Conservation (phyloP, 306 rosid species). For the Rubus idaeus region DNA sequence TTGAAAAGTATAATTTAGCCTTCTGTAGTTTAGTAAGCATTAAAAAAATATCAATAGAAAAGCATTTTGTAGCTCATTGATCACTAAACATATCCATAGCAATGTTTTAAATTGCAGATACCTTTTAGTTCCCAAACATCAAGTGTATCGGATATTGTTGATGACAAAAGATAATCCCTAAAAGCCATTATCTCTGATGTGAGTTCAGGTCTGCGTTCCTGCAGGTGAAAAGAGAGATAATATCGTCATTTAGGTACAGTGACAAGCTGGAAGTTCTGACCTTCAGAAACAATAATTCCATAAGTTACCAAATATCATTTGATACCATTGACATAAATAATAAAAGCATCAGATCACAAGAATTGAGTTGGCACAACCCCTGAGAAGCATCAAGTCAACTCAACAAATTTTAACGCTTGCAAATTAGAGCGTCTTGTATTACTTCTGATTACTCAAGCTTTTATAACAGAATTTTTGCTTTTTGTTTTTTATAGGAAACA, state of each 20-base stretch:
- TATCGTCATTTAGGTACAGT: background rate
- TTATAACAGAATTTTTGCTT: no score
- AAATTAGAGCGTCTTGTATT: background rate
- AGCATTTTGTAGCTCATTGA: background rate
- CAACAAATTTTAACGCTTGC: background rate
- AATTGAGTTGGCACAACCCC: background rate
- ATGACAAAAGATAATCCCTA: conserved; percentile 87
- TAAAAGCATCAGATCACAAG: background rate
- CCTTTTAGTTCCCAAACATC: conserved; percentile 99
- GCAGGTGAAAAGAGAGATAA: conserved; percentile 25
- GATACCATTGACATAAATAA: background rate
- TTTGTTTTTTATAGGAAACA: no score
- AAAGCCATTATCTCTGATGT: conserved; percentile 89
- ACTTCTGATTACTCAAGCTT: no score
- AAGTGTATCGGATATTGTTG: conserved; percentile 88
- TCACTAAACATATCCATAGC: conserved; percentile 5
- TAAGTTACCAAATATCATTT: background rate
- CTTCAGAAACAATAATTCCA: background rate
- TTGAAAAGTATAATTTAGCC: conserved; percentile 29
- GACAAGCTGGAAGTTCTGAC: background rate
- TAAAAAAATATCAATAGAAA: conserved; percentile 4
- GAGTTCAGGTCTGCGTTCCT: conserved; percentile 91
- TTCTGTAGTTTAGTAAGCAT: conserved; percentile 1
- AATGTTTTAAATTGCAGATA: conserved; percentile 32
- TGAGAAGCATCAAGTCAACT: background rate